Conservation (phyloP, 371 early-diverging fungal species). For the Haplosporangium sp. region DNA sequence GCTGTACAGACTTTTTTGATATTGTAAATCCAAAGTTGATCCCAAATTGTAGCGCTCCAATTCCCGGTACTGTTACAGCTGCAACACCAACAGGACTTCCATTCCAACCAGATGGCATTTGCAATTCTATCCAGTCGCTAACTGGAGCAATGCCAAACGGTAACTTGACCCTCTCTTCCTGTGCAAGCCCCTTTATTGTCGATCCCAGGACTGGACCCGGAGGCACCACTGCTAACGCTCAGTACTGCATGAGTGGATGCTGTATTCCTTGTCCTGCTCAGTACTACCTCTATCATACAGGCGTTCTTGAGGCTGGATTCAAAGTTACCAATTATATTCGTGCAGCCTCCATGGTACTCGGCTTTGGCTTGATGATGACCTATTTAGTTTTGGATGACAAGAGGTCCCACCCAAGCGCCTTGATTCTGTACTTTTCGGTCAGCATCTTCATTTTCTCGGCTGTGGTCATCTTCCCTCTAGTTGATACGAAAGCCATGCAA, state of each 20-base stretch:
- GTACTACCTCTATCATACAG: constrained; percentile 59
- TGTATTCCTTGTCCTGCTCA: constrained; percentile 42
- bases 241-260: constrained; percentile 38
- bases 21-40: constrained; percentile 34
- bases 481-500: constrained; percentile 66
- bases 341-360: constrained; percentile 62
- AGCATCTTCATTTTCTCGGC: constrained; percentile 67
- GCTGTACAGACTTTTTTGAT: constrained; percentile 48
- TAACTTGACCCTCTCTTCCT: constrained; percentile 16
- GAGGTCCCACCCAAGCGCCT: constrained; percentile 73
- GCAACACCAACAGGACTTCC: constrained; percentile 44
- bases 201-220: constrained; percentile 26
- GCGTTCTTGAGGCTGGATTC: constrained; percentile 61
- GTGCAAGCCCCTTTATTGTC: constrained; percentile 23
- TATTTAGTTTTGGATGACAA: constrained; percentile 72
- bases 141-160: neutral
- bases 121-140: constrained; percentile 28
- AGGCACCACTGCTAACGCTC: constrained; percentile 15
- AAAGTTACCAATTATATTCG: constrained; percentile 64
- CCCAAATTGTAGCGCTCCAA: constrained; percentile 61
- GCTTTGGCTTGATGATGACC: constrained; percentile 66
- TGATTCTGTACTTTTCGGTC: constrained; percentile 70
- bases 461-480: constrained; percentile 65
- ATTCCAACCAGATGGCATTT: constrained; percentile 57
- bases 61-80: constrained; percentile 16